These are phyloP conservation scores for Lojkania enalia DNA, from an alignment of 2,329 filamentous ascomycete species.

Conservation along the genomic window DNA sequence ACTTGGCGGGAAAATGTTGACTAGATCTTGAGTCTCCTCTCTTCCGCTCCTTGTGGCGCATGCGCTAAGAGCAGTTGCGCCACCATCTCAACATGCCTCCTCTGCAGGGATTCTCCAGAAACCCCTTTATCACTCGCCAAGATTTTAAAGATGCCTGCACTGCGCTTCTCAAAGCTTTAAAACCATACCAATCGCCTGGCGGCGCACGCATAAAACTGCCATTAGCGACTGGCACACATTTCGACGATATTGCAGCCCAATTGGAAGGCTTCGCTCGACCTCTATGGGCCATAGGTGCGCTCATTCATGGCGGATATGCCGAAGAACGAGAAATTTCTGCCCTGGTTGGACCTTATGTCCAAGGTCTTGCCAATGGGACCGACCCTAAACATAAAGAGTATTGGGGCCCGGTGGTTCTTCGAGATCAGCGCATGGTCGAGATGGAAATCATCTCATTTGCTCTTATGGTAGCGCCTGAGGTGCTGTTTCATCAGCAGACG, in stretches of 20 bases:
- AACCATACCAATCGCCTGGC: constrained; percentile 35
- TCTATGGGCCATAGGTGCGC: constrained; percentile 37
- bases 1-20: no score
- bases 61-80: no score
- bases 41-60: neutral
- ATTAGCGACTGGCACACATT: constrained; percentile 38
- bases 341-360: constrained; percentile 30
- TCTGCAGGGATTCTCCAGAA: constrained; percentile 34
- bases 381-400: constrained; percentile 46
- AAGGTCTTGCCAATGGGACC: constrained; percentile 40
- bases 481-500: constrained; percentile 39
- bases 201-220: constrained; percentile 38
- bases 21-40: no score
- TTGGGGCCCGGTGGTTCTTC: constrained; percentile 53
- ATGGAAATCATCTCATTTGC: constrained; percentile 57
- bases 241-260: constrained; percentile 41
- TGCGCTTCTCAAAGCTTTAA: constrained; percentile 28
- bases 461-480: constrained; percentile 49
- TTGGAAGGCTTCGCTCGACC: constrained; percentile 41
- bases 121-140: constrained; percentile 25
- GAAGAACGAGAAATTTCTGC: constrained; percentile 20
- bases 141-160: constrained; percentile 31
- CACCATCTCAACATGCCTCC: constrained; percentile 33
- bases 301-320: constrained; percentile 25
- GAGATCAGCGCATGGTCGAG: constrained; percentile 60